These are phyloP conservation scores for Myxozyma monticola DNA, from an alignment of 805 yeast genomes.

Conservation along the genomic window DNA sequence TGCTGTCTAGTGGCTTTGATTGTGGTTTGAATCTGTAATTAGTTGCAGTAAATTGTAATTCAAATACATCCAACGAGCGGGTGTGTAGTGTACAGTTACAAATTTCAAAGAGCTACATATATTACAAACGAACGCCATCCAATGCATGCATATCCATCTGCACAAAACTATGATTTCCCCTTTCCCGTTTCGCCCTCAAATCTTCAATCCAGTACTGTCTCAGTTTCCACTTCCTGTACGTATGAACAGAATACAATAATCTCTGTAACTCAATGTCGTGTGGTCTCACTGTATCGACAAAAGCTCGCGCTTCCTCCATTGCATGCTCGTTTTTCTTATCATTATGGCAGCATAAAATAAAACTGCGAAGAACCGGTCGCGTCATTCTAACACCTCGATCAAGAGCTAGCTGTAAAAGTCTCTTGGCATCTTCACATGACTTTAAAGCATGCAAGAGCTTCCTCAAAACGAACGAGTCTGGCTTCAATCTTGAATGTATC, in stretches of 20 bases:
- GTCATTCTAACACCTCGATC: neutral
- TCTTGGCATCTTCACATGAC: slow-evolving; percentile 3
- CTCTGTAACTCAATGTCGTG: neutral
- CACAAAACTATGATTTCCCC: no score
- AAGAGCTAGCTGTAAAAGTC: neutral
- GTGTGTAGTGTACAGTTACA: no score
- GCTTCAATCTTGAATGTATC: slow-evolving; percentile 2
- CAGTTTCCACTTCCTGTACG: slow-evolving; percentile 12
- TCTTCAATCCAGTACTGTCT: neutral
- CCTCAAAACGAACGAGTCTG: slow-evolving; percentile 7
- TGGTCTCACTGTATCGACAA: slow-evolving; percentile 1
- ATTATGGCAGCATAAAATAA: slow-evolving; percentile 21
- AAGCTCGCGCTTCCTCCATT: slow-evolving; percentile 11
- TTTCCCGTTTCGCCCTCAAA: neutral
- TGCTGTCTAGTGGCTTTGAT: no score
- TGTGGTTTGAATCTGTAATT: no score
- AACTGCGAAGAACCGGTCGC: slow-evolving; percentile 6
- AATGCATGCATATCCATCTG: no score
- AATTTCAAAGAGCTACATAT: no score
- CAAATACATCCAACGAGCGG: no score
- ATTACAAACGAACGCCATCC: no score
- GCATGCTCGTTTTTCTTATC: slow-evolving; percentile 13
- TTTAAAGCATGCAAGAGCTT: slow-evolving; percentile 8
- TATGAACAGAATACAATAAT: neutral
- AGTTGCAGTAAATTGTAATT: no score